Evolutionary conservation across 2,329 filamentous ascomycete species (phyloP), one percentile per base, ranked within the genome.

Genomic region (Aspergillus oerlinghausenensis): DNA sequence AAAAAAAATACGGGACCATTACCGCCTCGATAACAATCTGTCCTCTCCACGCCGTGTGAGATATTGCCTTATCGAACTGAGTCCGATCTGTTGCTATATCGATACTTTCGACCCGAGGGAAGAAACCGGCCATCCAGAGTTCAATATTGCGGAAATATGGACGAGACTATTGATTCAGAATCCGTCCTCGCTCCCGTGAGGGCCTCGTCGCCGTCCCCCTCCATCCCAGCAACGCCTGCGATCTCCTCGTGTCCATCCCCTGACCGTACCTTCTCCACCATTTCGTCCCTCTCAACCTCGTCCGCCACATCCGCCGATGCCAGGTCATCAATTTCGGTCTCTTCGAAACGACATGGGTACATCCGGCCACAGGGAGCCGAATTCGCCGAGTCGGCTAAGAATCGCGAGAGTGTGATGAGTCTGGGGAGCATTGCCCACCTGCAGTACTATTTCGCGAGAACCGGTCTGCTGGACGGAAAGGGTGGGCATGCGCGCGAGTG

Each of bases 391-490:
- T 97, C 92, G 55, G 94, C 94, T 49, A 87, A 86, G 70, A 91
- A 91, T 51, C 84, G 94, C 61, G 93, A 99, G 73, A 97, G 92
- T 70, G 94, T 99, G 63, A 88, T 97, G 84, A 96, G 91, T 69
- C 77, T 99, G 60, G 94, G 94, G 54, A 97, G 92, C 74, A 99
- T 99, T 67, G 91, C 92, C 55, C 94, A 99, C 77, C 80, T 99
- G 69, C 94, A 99, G 75, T 96, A 97, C 77, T 99, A 97, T 76
- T 99, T 99, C 77, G 93, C 94, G 38, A 83, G 94, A 58, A 99
- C 94, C 0, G 94, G 94, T 5, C 77, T 99, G 61, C 78, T 99
- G 51, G 94, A 99, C 69, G 92, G 93, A 55, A 97, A 97, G 72
- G 93, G 92, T 38, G 94, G 86, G 54, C 89, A 95, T 72, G 88